Percentiles rank a stretch among this genome's conserved stretches.
Conservation (phyloP, 352 stramenopile species). For the Globisporangium mamillatum region DNA sequence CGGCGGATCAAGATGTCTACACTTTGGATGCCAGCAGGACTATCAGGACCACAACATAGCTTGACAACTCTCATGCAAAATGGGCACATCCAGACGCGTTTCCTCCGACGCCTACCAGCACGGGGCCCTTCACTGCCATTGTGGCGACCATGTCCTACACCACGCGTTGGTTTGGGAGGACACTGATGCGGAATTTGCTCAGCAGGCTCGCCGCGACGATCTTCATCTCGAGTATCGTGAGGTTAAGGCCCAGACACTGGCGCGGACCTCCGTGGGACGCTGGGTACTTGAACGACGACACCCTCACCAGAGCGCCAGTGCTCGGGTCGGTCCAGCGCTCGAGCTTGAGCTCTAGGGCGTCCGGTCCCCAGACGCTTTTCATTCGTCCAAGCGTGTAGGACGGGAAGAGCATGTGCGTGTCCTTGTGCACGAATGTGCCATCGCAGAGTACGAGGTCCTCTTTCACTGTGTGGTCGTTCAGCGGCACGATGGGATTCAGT, state of each 20-base stretch:
- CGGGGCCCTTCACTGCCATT: slow-evolving; percentile 10
- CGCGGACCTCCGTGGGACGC: slow-evolving; percentile 43
- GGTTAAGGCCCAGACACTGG: slow-evolving; percentile 36
- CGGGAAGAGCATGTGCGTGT: slow-evolving; percentile 23
- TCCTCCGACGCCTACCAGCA: background rate
- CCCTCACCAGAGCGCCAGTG: background rate
- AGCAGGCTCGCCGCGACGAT: slow-evolving; percentile 38
- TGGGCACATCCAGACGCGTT: background rate
- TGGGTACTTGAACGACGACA: slow-evolving; percentile 40
- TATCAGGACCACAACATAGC: too few species aligned
- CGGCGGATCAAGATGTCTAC: too few species aligned
- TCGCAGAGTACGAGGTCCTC: slow-evolving; percentile 37
- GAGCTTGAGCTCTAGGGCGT: slow-evolving; percentile 43
- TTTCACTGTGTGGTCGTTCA: slow-evolving; percentile 31
- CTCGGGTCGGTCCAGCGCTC: slow-evolving; percentile 19
- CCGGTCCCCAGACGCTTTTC: slow-evolving; percentile 35
- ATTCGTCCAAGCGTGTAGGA: slow-evolving; percentile 33
- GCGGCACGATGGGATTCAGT: slow-evolving; percentile 59
- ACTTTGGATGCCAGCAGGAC: too few species aligned
- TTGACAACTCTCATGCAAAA: background rate
- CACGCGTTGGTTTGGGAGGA: slow-evolving; percentile 10
- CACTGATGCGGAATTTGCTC: slow-evolving; percentile 31
- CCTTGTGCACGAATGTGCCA: slow-evolving; percentile 31
- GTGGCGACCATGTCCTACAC: slow-evolving; percentile 28
- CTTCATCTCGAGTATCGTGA: slow-evolving; percentile 56